phyloP scores from a whole-genome alignment of 2,329 filamentous ascomycete genomes.

The Aspergillus hiratsukae region DNA sequence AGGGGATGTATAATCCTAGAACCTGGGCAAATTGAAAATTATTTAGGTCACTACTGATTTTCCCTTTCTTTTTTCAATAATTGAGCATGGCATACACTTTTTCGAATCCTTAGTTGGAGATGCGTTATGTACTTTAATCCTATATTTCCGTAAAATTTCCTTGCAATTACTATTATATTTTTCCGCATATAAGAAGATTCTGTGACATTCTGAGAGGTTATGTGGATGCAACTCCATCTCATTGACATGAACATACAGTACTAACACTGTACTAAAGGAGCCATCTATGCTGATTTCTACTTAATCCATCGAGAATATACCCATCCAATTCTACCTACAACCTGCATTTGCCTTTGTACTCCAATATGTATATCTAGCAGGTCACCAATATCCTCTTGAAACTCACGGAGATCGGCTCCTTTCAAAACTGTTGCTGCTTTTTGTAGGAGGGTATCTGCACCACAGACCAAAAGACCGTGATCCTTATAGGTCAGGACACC shows the following conservation, averaged over 20 bases:
- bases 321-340: conserved; percentile 83
- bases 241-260: not conserved
- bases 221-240: not conserved
- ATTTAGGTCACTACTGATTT: no score
- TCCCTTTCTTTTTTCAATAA: no score
- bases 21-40: no score
- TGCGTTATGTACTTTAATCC: not conserved
- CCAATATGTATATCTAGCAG: conserved; percentile 75
- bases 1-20: not conserved
- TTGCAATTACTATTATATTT: not conserved
- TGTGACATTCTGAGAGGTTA: not conserved
- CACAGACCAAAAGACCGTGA: conserved; percentile 82
- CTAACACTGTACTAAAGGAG: not conserved
- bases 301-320: conserved; percentile 74
- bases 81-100: no score
- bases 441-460: conserved; percentile 76
- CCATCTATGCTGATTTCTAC: not conserved
- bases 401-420: conserved; percentile 71
- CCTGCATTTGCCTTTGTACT: conserved; percentile 70
- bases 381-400: conserved; percentile 82
- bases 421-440: conserved; percentile 66
- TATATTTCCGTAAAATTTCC: not conserved
- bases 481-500: conserved; percentile 85
- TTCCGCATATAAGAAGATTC: not conserved
- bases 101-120: not conserved